Evolutionary conservation across 495 filamentous ascomycete genomes (phyloP).

Genomic region (Penicillium coffeae): DNA sequence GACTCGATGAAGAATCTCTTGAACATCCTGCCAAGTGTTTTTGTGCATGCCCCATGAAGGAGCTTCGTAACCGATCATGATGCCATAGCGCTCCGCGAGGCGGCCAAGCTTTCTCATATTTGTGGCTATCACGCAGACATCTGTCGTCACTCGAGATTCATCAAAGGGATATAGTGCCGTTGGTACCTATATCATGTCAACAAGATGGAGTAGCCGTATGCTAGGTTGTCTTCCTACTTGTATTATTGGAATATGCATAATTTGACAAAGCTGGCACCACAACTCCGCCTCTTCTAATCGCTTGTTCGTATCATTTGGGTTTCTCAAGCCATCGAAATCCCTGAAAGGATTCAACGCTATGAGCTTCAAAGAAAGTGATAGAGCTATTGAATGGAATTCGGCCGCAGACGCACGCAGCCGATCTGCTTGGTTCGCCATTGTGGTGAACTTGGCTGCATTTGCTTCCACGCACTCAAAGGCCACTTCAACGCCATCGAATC

Average conservation of each 20-base stretch:
- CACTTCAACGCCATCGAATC: conserved; percentile 13
- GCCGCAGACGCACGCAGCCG: conserved; percentile 8
- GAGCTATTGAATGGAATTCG: conserved; percentile 5
- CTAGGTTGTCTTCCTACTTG: conserved; percentile 6
- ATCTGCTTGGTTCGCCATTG: background rate
- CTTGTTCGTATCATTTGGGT: background rate
- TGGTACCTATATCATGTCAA: conserved; percentile 4
- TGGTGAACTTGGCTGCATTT: conserved; percentile 4
- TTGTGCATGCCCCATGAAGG: conserved; percentile 66
- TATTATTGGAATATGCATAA: conserved; percentile 14
- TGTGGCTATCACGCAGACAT: conserved; percentile 5
- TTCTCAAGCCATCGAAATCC: conserved; percentile 10
- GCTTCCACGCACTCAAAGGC: conserved; percentile 16
- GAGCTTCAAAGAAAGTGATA: conserved; percentile 1
- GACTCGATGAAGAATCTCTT: conserved; percentile 60
- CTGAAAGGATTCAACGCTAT: conserved; percentile 16
- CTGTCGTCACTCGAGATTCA: conserved; percentile 4
- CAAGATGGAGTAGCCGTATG: background rate
- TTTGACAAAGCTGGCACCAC: conserved; percentile 13
- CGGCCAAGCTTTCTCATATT: conserved; percentile 12
- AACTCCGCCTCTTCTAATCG: conserved; percentile 12
- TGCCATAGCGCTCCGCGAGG: conserved; percentile 6
- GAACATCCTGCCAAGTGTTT: conserved; percentile 65
- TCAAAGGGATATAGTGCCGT: conserved; percentile 12
- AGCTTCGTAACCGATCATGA: conserved; percentile 65